Evolutionary conservation across 805 yeast species (phyloP).

Genomic region (Kazachstania africana): DNA sequence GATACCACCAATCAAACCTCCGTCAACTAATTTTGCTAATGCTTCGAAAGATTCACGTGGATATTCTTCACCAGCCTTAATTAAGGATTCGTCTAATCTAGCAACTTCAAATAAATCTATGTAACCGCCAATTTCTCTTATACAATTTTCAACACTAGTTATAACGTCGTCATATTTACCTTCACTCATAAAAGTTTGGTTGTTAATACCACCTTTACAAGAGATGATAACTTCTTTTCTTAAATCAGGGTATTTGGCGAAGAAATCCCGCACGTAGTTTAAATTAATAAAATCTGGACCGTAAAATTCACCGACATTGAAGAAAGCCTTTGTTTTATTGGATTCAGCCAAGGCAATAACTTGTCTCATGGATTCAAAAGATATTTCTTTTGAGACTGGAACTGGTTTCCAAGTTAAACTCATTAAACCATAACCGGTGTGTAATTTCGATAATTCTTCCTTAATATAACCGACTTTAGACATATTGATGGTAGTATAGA

Average conservation of each 20-base stretch:
- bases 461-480: conserved; percentile 13
- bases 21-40: conserved; percentile 45
- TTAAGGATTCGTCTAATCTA: conserved; percentile 41
- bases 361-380: conserved; percentile 41
- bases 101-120: conserved; percentile 61
- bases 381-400: conserved; percentile 43
- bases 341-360: conserved; percentile 33
- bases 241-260: conserved; percentile 43
- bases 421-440: conserved; percentile 70
- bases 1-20: conserved; percentile 56
- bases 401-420: conserved; percentile 58
- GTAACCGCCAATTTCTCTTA: conserved; percentile 33
- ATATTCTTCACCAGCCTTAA: conserved; percentile 14
- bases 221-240: conserved; percentile 46
- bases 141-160: conserved; percentile 35
- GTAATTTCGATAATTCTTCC: conserved; percentile 8
- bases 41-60: conserved; percentile 46
- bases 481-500: no score
- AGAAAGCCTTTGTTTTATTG: conserved; percentile 30
- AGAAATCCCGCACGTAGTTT: conserved; percentile 44
- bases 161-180: conserved; percentile 38
- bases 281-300: conserved; percentile 47
- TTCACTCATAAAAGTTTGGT: conserved; percentile 32
- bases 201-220: conserved; percentile 55
- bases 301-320: conserved; percentile 74